A percentile compares a stretch with the other conserved stretches of the same genome.
phyloP scores from a whole-genome alignment of 2,329 filamentous ascomycete genomes.

The Pezicula rhizophila region DNA sequence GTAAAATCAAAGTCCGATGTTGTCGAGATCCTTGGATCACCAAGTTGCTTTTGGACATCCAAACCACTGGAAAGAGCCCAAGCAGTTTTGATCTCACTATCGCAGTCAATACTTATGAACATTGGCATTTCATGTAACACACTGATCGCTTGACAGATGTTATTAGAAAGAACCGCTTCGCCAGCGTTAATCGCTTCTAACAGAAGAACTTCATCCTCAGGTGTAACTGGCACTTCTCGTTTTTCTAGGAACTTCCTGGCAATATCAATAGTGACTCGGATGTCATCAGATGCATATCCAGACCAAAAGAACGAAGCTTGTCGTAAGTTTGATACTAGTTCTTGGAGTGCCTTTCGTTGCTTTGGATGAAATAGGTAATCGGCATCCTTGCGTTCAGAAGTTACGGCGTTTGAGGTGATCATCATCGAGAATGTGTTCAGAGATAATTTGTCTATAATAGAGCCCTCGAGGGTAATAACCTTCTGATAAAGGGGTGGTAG shows the following conservation, averaged over 20 bases:
- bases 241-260: slow-evolving; percentile 63
- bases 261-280: slow-evolving; percentile 58
- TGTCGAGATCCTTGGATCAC: too few species aligned
- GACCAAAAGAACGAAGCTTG: slow-evolving; percentile 81
- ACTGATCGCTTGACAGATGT: slow-evolving; percentile 61
- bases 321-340: slow-evolving; percentile 71
- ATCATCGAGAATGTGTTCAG: slow-evolving; percentile 81
- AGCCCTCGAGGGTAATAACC: slow-evolving; percentile 70
- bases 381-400: slow-evolving; percentile 73
- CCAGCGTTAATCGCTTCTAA: slow-evolving; percentile 61
- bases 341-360: slow-evolving; percentile 60
- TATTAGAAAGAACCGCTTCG: slow-evolving; percentile 50
- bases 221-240: slow-evolving; percentile 50
- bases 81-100: slow-evolving; percentile 47
- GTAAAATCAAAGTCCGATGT: too few species aligned
- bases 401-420: slow-evolving; percentile 79
- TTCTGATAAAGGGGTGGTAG: slow-evolving; percentile 70
- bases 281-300: slow-evolving; percentile 61
- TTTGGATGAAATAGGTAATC: slow-evolving; percentile 86
- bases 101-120: slow-evolving; percentile 58
- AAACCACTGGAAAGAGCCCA: slow-evolving; percentile 60
- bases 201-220: slow-evolving; percentile 56
- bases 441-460: slow-evolving; percentile 76
- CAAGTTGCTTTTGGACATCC: too few species aligned
- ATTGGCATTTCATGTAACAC: slow-evolving; percentile 72